Evolutionary conservation across 306 rosid genomes (phyloP).

Genomic region (Lathyrus tuberosus): DNA sequence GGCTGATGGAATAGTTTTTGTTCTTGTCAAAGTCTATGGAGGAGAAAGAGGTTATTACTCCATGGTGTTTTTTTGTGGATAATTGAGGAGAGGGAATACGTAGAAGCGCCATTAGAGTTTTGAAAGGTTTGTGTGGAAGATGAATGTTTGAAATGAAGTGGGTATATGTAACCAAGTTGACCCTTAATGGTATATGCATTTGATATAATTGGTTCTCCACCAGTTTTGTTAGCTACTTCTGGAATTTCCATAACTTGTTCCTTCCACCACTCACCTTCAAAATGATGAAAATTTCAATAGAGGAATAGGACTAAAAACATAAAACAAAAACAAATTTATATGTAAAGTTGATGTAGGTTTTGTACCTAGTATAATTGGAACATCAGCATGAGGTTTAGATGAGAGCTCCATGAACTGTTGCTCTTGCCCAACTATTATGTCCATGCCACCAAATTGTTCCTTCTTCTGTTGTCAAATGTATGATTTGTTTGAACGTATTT

Average conservation of each 20-base stretch:
- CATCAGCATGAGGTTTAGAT: constrained; percentile 51
- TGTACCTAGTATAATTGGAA: constrained; percentile 63
- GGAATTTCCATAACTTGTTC: constrained; percentile 26
- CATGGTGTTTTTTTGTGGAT: no score
- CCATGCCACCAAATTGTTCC: constrained; percentile 83
- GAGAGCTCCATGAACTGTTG: constrained; percentile 71
- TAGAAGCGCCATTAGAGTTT: no score
- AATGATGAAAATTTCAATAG: background rate
- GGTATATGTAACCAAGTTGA: constrained; percentile 65
- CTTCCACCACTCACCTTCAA: constrained; percentile 50
- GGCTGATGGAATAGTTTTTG: no score
- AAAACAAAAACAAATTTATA: background rate
- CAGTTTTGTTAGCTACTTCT: constrained; percentile 22
- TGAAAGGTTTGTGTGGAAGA: no score
- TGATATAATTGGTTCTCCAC: constrained; percentile 52
- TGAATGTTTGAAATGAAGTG: background rate
- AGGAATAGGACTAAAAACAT: background rate
- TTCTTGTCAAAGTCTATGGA: no score
- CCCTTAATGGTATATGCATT: constrained; percentile 77
- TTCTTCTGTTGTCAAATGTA: constrained; percentile 53
- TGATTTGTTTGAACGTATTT: constrained; percentile 44
- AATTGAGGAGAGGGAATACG: no score
- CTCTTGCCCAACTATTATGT: constrained; percentile 60
- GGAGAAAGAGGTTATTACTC: no score
- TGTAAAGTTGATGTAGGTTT: background rate